Conservation (phyloP, 768 basidiomycete species). For the Trametes cinnabarina region DNA sequence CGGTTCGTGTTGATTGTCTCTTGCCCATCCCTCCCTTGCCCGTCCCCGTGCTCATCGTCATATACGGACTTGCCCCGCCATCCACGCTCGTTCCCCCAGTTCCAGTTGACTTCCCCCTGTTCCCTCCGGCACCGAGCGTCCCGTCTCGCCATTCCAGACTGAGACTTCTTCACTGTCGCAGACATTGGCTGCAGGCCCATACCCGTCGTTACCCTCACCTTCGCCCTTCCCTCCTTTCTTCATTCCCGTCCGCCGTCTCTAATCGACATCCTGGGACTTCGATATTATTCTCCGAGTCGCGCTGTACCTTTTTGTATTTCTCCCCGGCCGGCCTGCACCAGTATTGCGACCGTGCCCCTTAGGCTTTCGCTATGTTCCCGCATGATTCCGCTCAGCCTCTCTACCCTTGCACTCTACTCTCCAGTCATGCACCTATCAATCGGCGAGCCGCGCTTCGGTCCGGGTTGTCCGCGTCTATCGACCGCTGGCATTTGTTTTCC, state of each 20-base stretch:
- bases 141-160: background rate
- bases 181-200: background rate
- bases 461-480: too few relatives aligned
- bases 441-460: too few relatives aligned
- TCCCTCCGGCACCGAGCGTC: too few relatives aligned
- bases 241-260: background rate
- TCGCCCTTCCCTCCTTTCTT: background rate
- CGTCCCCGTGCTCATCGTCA: background rate
- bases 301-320: background rate
- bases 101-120: background rate
- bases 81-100: background rate
- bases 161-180: background rate
- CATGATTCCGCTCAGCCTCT: background rate
- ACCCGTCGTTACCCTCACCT: background rate
- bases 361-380: too few relatives aligned
- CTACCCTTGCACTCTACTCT: too few relatives aligned
- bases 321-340: too few relatives aligned
- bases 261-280: conserved; percentile 6
- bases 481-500: too few relatives aligned
- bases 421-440: too few relatives aligned
- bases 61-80: background rate
- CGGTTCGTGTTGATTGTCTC: background rate
- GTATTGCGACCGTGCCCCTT: too few relatives aligned
- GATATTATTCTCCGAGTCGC: background rate
- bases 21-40: background rate